Evolutionary conservation across 306 rosid species (phyloP).

Genomic region (Quercus dentata): DNA sequence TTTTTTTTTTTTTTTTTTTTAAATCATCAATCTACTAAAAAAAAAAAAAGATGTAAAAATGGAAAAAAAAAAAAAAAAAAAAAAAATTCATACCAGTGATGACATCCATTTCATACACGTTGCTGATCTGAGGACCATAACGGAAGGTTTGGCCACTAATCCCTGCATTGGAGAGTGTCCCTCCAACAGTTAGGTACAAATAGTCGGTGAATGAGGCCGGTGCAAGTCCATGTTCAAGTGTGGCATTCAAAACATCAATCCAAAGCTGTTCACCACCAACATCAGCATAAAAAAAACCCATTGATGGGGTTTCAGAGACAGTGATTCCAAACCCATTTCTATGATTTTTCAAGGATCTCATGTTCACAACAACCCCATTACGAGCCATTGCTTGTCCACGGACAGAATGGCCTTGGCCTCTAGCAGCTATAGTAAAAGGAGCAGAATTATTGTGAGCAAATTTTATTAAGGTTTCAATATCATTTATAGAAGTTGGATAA

Average conservation of each 20-base stretch:
- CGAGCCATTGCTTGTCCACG: constrained; percentile 68
- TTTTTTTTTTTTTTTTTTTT: too few species aligned
- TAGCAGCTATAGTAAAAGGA: constrained; percentile 48
- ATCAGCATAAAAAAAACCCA: constrained; percentile 47
- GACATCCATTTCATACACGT: constrained; percentile 66
- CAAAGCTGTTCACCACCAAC: constrained; percentile 71
- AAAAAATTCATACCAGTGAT: constrained; percentile 45
- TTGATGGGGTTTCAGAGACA: constrained; percentile 25
- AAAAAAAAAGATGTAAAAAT: background rate
- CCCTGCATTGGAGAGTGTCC: constrained; percentile 77
- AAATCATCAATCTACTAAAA: too few species aligned
- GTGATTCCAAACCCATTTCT: constrained; percentile 13
- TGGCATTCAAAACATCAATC: constrained; percentile 52
- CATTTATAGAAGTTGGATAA: constrained; percentile 53
- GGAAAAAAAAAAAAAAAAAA: background rate
- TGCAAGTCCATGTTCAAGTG: constrained; percentile 54
- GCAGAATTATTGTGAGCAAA: constrained; percentile 32
- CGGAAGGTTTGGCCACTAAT: constrained; percentile 65
- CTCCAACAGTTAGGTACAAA: constrained; percentile 61
- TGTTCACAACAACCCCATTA: constrained; percentile 64
- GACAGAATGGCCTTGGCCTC: constrained; percentile 74
- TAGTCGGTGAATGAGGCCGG: constrained; percentile 78
- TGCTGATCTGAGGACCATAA: constrained; percentile 70
- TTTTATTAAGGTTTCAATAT: constrained; percentile 37
- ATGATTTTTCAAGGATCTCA: constrained; percentile 35